These are phyloP conservation scores for Blastobotrys malaysiensis DNA, from an alignment of 1,139 yeast genomes.

Conservation along the genomic window DNA sequence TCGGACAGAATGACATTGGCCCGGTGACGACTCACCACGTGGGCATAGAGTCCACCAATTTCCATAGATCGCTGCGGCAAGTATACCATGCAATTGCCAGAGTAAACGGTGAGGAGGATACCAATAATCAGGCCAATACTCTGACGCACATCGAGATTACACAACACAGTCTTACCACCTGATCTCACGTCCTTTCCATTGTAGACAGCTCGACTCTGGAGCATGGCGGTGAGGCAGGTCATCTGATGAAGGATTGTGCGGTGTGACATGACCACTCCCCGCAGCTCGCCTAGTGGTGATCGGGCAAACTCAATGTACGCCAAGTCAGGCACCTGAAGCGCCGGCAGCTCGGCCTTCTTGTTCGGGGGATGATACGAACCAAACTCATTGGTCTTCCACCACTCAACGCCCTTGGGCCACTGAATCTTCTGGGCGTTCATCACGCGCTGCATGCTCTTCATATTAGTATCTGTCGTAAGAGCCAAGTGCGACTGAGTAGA, in stretches of 20 bases:
- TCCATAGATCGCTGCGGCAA: conserved; percentile 71
- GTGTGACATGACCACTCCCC: conserved; percentile 93
- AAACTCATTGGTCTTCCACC: conserved; percentile 86
- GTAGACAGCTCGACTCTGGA: conserved; percentile 44
- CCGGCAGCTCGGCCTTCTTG: conserved; percentile 57
- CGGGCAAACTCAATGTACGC: conserved; percentile 93
- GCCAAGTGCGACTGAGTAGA: conserved; percentile 74
- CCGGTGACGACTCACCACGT: conserved; percentile 61
- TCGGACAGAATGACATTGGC: conserved; percentile 79
- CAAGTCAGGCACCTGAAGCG: conserved; percentile 64
- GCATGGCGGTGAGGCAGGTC: conserved; percentile 63
- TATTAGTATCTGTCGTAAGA: conserved; percentile 73
- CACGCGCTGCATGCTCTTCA: conserved; percentile 61
- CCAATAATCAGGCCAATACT: conserved; percentile 87
- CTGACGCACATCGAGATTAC: conserved; percentile 79
- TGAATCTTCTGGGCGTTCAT: conserved; percentile 41
- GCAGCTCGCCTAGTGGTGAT: conserved; percentile 82
- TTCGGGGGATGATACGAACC: conserved; percentile 62
- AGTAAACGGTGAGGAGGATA: conserved; percentile 68
- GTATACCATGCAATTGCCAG: conserved; percentile 82
- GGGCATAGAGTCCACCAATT: conserved; percentile 83
- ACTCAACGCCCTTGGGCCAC: conserved; percentile 57
- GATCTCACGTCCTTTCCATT: conserved; percentile 18
- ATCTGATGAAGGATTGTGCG: conserved; percentile 84
- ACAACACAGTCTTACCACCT: conserved; percentile 39